Conservation (phyloP, 345 rosid genomes). For the Turnera subulata region DNA sequence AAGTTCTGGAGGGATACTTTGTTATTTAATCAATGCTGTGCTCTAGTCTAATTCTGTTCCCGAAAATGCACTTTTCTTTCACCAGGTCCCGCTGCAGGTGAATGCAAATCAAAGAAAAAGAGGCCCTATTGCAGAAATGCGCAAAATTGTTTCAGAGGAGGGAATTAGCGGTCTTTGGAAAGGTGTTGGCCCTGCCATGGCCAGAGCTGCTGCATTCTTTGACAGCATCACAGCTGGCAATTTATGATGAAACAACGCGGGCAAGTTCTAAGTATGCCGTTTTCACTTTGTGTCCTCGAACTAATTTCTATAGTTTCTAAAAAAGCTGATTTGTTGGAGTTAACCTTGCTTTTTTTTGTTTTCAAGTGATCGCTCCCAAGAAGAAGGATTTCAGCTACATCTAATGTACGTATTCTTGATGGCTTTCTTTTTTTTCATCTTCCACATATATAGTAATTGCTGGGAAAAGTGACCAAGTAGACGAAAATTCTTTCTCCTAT, state of each 20-base stretch:
- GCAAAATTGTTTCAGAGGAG: slow-evolving; percentile 56
- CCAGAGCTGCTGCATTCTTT: slow-evolving; percentile 83
- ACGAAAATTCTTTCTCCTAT: too few relatives aligned
- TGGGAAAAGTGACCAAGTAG: too few relatives aligned
- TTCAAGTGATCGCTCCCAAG: slow-evolving; percentile 4
- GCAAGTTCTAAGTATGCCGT: slow-evolving; percentile 45
- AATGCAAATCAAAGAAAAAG: slow-evolving; percentile 38
- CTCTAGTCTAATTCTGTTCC: neutral
- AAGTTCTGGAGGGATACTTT: slow-evolving; percentile 71
- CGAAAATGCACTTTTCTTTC: slow-evolving; percentile 11
- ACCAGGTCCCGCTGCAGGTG: slow-evolving; percentile 83
- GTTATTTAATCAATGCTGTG: slow-evolving; percentile 2
- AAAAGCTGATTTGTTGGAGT: slow-evolving; percentile 11
- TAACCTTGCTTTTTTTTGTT: neutral
- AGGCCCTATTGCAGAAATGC: slow-evolving; percentile 50
- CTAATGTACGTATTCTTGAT: slow-evolving; percentile 38
- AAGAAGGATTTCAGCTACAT: slow-evolving; percentile 81
- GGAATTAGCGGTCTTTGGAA: slow-evolving; percentile 86
- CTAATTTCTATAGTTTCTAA: slow-evolving; percentile 27
- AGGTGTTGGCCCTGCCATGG: slow-evolving; percentile 95
- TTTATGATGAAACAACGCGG: slow-evolving; percentile 89
- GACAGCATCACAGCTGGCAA: slow-evolving; percentile 89
- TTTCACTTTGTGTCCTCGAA: slow-evolving; percentile 27
- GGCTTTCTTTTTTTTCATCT: neutral
- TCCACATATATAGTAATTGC: neutral